phyloP scores from a whole-genome alignment of 1,284 basidiomycete species.

The Inonotus obliquus region DNA sequence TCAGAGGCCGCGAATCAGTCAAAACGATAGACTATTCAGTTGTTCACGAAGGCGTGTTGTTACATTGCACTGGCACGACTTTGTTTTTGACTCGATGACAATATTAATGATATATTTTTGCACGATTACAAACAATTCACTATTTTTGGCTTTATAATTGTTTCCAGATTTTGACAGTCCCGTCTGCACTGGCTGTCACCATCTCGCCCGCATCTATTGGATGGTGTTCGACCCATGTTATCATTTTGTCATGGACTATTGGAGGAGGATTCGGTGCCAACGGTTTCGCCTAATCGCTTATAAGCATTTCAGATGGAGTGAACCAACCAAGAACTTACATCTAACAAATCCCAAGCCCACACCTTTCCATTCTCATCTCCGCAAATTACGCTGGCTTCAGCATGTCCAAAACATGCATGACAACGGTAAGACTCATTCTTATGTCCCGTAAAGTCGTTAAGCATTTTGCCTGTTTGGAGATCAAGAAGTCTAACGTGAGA shows the following conservation, averaged over 20 bases:
- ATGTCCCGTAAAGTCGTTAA: slow-evolving; percentile 86
- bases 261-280: slow-evolving; percentile 64
- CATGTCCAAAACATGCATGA: slow-evolving; percentile 79
- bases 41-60: not conserved
- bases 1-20: slow-evolving; percentile 51
- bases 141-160: slow-evolving; percentile 25
- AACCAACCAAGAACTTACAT: slow-evolving; percentile 45
- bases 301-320: not conserved
- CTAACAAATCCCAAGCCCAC: slow-evolving; percentile 91
- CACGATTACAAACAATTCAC: not conserved
- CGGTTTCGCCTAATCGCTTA: slow-evolving; percentile 50
- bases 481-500: slow-evolving; percentile 87
- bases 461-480: slow-evolving; percentile 71
- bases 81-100: not conserved
- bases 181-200: slow-evolving; percentile 85
- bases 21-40: slow-evolving; percentile 41
- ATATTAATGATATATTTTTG: slow-evolving; percentile 16
- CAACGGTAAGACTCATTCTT: slow-evolving; percentile 71
- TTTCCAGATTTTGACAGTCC: slow-evolving; percentile 79
- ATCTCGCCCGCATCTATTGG: slow-evolving; percentile 79
- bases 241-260: slow-evolving; percentile 74
- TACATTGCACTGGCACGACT: not conserved
- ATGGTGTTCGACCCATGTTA: slow-evolving; percentile 90
- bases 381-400: slow-evolving; percentile 76
- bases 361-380: slow-evolving; percentile 89